Percentiles rank a stretch among this genome's conserved stretches.
Evolutionary conservation across 495 filamentous ascomycete species (phyloP).

Genomic region (Podospora australis): DNA sequence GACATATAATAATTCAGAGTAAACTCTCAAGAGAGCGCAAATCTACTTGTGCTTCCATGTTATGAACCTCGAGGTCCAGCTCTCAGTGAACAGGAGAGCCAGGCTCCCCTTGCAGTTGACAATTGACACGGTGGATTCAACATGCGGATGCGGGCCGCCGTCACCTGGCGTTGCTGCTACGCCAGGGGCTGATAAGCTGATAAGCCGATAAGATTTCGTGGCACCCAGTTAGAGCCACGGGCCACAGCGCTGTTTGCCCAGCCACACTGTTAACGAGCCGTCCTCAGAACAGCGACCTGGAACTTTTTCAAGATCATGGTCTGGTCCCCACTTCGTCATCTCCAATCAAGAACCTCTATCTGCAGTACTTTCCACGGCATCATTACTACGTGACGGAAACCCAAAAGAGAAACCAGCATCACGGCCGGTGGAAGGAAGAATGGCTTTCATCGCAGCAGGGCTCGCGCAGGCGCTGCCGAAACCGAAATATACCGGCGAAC

Average conservation of each 20-base stretch:
- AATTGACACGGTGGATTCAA: slow-evolving; percentile 3
- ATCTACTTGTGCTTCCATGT: no score
- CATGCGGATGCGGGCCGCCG: neutral
- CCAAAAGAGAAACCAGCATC: slow-evolving; percentile 1
- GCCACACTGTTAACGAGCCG: slow-evolving; percentile 12
- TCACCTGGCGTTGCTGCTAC: neutral
- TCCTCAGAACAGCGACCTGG: slow-evolving; percentile 5
- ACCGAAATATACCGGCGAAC: slow-evolving; percentile 79
- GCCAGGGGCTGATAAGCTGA: slow-evolving; percentile 7
- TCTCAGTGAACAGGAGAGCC: no score
- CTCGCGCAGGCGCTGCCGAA: slow-evolving; percentile 80
- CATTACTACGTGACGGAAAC: neutral
- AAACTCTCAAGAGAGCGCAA: no score
- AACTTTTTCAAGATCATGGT: slow-evolving; percentile 17
- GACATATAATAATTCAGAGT: neutral
- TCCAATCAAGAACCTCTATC: slow-evolving; percentile 6
- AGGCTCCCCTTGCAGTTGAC: neutral
- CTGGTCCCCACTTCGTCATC: slow-evolving; percentile 16
- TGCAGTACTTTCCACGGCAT: neutral
- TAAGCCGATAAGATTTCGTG: neutral
- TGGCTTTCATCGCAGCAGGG: slow-evolving; percentile 67
- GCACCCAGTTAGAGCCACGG: neutral
- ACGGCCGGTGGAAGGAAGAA: slow-evolving; percentile 24
- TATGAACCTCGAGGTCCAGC: no score
- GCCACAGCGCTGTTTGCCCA: slow-evolving; percentile 4